Conservation (phyloP, 2,329 filamentous ascomycete species). For the Tolypocladium tropicale region DNA sequence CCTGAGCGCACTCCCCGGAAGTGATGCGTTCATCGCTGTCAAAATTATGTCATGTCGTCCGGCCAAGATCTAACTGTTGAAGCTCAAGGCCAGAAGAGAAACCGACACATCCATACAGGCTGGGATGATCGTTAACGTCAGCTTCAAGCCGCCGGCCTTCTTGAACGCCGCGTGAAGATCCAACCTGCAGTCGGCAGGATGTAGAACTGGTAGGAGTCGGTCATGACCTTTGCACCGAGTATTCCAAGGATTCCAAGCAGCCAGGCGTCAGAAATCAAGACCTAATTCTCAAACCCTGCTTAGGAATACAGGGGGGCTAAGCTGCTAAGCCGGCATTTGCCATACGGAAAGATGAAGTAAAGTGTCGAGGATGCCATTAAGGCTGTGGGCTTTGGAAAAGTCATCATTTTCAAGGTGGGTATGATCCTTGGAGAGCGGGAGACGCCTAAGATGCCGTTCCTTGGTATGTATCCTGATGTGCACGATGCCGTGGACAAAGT, state of each 20-base stretch:
- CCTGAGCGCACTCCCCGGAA: slow-evolving; percentile 50
- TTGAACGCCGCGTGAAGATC: slow-evolving; percentile 77
- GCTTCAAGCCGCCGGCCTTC: slow-evolving; percentile 51
- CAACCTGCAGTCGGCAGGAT: slow-evolving; percentile 63
- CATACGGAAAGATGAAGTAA: slow-evolving; percentile 64
- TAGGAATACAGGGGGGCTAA: slow-evolving; percentile 34
- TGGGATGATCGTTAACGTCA: slow-evolving; percentile 41
- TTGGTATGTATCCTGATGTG: slow-evolving; percentile 45
- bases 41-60: slow-evolving; percentile 57
- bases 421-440: slow-evolving; percentile 63
- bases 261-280: slow-evolving; percentile 62
- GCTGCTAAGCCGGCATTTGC: slow-evolving; percentile 30
- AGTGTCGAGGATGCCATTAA: slow-evolving; percentile 74
- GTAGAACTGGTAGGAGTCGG: slow-evolving; percentile 77
- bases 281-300: slow-evolving; percentile 68
- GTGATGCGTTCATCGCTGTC: slow-evolving; percentile 41
- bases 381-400: slow-evolving; percentile 63
- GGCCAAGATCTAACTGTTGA: slow-evolving; percentile 42
- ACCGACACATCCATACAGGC: slow-evolving; percentile 62
- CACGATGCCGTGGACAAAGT: no score
- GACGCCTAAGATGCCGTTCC: slow-evolving; percentile 40
- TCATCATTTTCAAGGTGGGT: slow-evolving; percentile 64
- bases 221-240: slow-evolving; percentile 71
- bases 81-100: slow-evolving; percentile 52
- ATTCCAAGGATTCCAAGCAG: slow-evolving; percentile 64